Evolutionary conservation across 177 flowering plant species (phyloP), one percentile per base, ranked within the genome.

Genomic region (Tripterygium wilfordii): DNA sequence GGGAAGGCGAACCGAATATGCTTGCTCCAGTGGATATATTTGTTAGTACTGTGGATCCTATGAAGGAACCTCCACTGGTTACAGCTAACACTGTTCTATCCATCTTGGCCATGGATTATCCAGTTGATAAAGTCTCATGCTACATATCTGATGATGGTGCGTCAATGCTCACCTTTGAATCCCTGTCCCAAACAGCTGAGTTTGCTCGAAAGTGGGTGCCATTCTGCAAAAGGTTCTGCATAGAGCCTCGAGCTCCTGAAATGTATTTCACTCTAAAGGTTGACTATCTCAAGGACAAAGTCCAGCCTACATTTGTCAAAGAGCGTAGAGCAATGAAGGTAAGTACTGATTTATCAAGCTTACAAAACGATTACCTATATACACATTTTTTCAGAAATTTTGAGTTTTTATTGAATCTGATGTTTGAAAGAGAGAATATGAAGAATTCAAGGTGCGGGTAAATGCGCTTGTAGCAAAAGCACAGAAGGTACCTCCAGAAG

Each of bases 311-410:
- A 23, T 91, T 91, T 37, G 96, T 91, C 8, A 91, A 88, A 71
- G 98, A 91, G 56, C 79, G 98, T 5, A 63, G 98, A 28, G 92
- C 95, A 0, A 91, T 91, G 98, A 88, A 91, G 96, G 98, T 91
- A 14, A 42, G 14, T 19, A 9, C 2, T 36, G 4, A 4, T 17
- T 15, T 10, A 27, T 13, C 17, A 0, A 30, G 2, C 32, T 41
- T 18, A 5, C 5, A 40, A 20, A 40, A 3, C n/a, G n/a, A n/a
- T n/a, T n/a, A n/a, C 17, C 5, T 6, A 32, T 5, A 32, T 32
- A 15, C 20, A 16, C 4, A 15, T 5, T 4, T 6, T 42, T 42
- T 5, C 8, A 42, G 24, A 14, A 1, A 25, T 40, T 21, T 40
- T 21, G n/a, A n/a, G 19, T 7, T 38, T 12, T 18, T 6, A 7